Evolutionary conservation across 2,329 filamentous ascomycete genomes (phyloP).

Genomic region (Fusarium penzigii): DNA sequence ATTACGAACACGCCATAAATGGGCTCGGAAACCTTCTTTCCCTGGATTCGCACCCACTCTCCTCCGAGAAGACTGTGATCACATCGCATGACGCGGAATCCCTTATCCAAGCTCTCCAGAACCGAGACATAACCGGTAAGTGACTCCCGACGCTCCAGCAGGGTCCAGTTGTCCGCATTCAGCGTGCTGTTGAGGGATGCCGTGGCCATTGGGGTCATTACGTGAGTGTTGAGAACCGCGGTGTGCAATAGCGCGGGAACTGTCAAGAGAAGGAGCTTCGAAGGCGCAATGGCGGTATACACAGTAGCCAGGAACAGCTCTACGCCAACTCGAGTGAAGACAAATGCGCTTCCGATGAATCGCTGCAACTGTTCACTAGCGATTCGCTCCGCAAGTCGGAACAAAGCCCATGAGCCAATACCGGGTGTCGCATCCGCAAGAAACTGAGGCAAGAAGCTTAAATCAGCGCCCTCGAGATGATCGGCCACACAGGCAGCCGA

Average conservation of each 20-base stretch:
- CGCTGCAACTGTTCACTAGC: slow-evolving; percentile 43
- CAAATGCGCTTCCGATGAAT: slow-evolving; percentile 60
- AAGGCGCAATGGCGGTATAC: slow-evolving; percentile 69
- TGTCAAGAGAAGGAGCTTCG: slow-evolving; percentile 64
- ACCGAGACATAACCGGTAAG: slow-evolving; percentile 92
- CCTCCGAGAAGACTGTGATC: slow-evolving; percentile 94
- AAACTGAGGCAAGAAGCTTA: slow-evolving; percentile 56
- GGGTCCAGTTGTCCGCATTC: slow-evolving; percentile 64
- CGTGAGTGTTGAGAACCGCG: slow-evolving; percentile 71
- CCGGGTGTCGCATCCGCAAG: slow-evolving; percentile 66
- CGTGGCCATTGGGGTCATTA: slow-evolving; percentile 62
- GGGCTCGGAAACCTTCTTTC: slow-evolving; percentile 68
- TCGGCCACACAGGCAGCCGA: slow-evolving; percentile 65
- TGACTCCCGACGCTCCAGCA: slow-evolving; percentile 83
- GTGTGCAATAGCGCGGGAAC: slow-evolving; percentile 75
- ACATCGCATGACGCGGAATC: slow-evolving; percentile 83
- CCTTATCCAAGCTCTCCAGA: slow-evolving; percentile 69
- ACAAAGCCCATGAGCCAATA: slow-evolving; percentile 65
- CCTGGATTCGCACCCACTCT: slow-evolving; percentile 71
- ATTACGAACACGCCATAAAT: slow-evolving; percentile 97
- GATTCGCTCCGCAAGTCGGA: slow-evolving; percentile 51
- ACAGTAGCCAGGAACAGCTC: slow-evolving; percentile 66
- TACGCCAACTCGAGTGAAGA: slow-evolving; percentile 71
- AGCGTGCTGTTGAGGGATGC: slow-evolving; percentile 67
- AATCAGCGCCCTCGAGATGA: slow-evolving; percentile 61